A percentile compares a stretch with the other conserved stretches of the same genome.
phyloP scores from a whole-genome alignment of 768 basidiomycete species.

The Calocera viscosa region DNA sequence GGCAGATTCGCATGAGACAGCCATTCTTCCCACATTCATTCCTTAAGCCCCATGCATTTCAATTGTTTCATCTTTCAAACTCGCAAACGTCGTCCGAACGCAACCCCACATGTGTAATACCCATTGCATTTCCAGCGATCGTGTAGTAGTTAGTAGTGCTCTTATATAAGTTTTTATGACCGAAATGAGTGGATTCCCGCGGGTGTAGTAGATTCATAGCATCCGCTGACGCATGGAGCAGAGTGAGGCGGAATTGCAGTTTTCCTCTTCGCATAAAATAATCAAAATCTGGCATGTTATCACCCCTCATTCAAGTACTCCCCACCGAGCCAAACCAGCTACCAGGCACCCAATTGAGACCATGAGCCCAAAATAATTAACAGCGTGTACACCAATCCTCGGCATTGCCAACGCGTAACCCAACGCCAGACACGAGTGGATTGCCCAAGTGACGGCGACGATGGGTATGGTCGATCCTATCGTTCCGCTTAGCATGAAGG shows the following conservation, averaged over 20 bases:
- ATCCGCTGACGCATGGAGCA: no score
- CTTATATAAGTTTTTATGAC: not conserved
- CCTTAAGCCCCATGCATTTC: not conserved
- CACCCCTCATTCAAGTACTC: conserved; percentile 33
- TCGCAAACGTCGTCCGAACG: not conserved
- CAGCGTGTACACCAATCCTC: conserved; percentile 59
- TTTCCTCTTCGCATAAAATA: no score
- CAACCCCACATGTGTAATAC: conserved; percentile 6
- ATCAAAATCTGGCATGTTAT: no score
- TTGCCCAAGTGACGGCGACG: conserved; percentile 33
- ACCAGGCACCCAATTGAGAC: conserved; percentile 59
- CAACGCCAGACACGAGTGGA: conserved; percentile 46
- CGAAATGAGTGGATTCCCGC: not conserved
- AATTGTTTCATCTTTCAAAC: not conserved
- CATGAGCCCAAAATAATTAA: conserved; percentile 56
- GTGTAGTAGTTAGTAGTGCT: not conserved
- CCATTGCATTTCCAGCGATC: not conserved
- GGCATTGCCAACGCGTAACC: conserved; percentile 63
- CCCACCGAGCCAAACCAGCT: conserved; percentile 61
- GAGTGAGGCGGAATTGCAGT: no score
- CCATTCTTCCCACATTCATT: not conserved
- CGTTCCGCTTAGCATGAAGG: conserved; percentile 14
- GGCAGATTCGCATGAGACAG: not conserved
- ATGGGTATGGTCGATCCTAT: conserved; percentile 26
- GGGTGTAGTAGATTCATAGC: no score